These are phyloP conservation scores for Colletotrichum chrysophilum DNA, from an alignment of 2,329 filamentous ascomycete species.

Conservation along the genomic window DNA sequence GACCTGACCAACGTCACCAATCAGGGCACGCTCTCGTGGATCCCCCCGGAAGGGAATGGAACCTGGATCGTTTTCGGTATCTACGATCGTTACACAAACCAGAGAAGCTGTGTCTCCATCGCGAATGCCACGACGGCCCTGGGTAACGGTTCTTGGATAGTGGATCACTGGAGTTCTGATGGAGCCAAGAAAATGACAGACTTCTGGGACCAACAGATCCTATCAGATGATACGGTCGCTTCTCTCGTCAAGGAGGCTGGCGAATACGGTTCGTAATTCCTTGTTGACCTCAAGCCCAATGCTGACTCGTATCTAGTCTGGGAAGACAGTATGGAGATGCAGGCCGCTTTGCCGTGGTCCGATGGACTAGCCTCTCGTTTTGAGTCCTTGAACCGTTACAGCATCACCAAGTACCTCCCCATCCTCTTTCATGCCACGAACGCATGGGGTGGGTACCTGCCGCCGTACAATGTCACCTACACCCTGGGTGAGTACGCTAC, in stretches of 20 bases:
- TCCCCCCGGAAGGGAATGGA: fast-evolving
- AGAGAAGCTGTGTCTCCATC: background rate
- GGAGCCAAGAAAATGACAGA: background rate
- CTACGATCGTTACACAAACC: background rate
- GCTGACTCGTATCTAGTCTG: background rate
- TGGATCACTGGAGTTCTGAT: background rate
- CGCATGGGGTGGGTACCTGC: background rate
- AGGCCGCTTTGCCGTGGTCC: background rate
- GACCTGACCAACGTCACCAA: background rate
- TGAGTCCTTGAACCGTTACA: background rate
- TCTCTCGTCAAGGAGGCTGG: background rate
- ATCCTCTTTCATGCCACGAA: background rate
- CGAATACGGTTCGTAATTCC: background rate
- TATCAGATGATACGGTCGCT: background rate
- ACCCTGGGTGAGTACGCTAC: background rate
- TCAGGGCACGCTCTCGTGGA: background rate
- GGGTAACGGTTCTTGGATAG: background rate
- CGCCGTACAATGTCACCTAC: background rate
- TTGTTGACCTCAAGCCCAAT: fast-evolving
- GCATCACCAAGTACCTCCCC: background rate
- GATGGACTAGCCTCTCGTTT: background rate
- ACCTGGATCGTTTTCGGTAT: background rate
- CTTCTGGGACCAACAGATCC: background rate
- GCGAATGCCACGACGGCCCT: background rate
- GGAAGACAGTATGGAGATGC: background rate